Evolutionary conservation across 176 grass and related monocot species (phyloP).

Genomic region (Secale cereale): DNA sequence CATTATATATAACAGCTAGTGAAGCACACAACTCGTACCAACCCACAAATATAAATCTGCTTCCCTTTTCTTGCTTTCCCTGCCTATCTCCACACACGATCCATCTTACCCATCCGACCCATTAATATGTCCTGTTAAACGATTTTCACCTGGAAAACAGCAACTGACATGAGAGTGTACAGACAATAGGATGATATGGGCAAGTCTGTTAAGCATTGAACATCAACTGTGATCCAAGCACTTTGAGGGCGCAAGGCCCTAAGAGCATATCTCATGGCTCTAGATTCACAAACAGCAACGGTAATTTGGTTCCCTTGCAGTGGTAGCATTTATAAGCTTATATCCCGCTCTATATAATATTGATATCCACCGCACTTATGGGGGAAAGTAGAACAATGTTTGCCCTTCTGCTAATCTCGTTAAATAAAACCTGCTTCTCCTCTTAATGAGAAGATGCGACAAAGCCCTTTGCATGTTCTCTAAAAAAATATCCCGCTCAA

Average conservation of each 20-base stretch:
- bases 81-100: neutral
- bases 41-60: neutral
- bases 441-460: too few relatives aligned
- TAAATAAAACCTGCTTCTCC: too few relatives aligned
- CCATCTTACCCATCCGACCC: neutral
- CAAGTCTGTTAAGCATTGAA: neutral
- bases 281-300: neutral
- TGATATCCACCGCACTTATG: neutral
- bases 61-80: neutral
- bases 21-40: neutral
- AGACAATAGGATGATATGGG: neutral
- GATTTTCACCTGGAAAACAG: neutral
- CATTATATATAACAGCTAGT: neutral
- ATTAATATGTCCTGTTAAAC: neutral
- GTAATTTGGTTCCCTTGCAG: neutral
- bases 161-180: neutral
- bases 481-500: neutral
- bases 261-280: neutral
- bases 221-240: neutral
- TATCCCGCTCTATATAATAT: neutral
- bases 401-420: too few relatives aligned
- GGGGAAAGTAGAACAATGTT: neutral
- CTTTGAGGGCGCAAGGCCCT: neutral
- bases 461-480: neutral
- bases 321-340: neutral